Evolutionary conservation across 2,329 filamentous ascomycete species (phyloP).

Genomic region (Zopfia rhizophila): DNA sequence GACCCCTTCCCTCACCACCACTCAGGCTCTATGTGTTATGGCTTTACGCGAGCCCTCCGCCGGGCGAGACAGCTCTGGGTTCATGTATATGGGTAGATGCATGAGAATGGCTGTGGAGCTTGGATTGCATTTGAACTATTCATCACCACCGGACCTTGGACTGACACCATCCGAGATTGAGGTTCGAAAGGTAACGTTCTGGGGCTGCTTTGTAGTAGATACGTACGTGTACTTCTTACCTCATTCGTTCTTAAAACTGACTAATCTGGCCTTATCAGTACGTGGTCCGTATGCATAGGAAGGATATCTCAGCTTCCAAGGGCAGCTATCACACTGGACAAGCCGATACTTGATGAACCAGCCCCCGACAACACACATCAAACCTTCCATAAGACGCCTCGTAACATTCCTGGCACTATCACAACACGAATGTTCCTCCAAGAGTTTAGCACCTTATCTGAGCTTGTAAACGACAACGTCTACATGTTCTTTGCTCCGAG

Average conservation of each 20-base stretch:
- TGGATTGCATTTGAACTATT: conserved; percentile 67
- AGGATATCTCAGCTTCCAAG: conserved; percentile 60
- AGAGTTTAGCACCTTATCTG: conserved; percentile 75
- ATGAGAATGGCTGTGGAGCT: conserved; percentile 78
- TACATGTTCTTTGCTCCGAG: conserved; percentile 78
- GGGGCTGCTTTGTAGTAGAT: conserved; percentile 63
- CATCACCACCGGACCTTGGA: conserved; percentile 39
- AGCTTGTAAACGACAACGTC: conserved; percentile 76
- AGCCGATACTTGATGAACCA: conserved; percentile 67
- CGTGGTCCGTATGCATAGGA: conserved; percentile 59
- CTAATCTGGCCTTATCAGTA: conserved; percentile 35
- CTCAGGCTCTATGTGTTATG: conserved; percentile 81
- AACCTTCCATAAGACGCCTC: conserved; percentile 27
- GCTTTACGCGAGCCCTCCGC: conserved; percentile 78
- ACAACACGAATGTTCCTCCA: conserved; percentile 52
- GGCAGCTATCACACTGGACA: conserved; percentile 60
- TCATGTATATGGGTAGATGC: conserved; percentile 77
- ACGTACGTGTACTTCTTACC: conserved; percentile 49
- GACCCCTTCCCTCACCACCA: conserved; percentile 73
- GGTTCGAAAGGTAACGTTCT: conserved; percentile 63
- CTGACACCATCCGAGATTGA: conserved; percentile 57
- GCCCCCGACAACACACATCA: conserved; percentile 62
- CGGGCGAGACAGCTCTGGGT: conserved; percentile 77
- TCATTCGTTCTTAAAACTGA: conserved; percentile 12
- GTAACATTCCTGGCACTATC: conserved; percentile 23